A percentile compares a stretch with the other conserved stretches of the same genome.
Evolutionary conservation across 805 yeast genomes (phyloP).

Genomic region (Metschnikowia colocasiae): DNA sequence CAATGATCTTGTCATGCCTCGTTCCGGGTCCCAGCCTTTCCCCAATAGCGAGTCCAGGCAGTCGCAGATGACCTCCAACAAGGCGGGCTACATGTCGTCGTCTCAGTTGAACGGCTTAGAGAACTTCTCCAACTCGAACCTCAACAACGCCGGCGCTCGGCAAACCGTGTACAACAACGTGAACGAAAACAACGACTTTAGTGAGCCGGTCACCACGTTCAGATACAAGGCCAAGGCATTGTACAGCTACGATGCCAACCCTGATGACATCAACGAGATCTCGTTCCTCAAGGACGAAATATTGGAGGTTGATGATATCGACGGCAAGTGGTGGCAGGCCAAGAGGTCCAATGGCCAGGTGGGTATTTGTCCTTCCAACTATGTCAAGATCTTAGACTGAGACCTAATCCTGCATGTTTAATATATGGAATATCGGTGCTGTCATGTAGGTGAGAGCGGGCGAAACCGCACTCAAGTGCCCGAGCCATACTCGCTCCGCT

Average conservation of each 20-base stretch:
- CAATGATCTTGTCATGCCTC: slow-evolving; percentile 22
- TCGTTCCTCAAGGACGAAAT: slow-evolving; percentile 88
- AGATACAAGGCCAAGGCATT: slow-evolving; percentile 85
- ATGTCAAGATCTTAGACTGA: slow-evolving; percentile 66
- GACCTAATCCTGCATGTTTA: background rate
- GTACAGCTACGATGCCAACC: slow-evolving; percentile 83
- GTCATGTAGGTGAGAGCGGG: background rate
- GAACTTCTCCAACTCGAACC: slow-evolving; percentile 42
- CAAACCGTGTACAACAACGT: slow-evolving; percentile 14
- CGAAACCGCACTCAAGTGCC: too few species aligned
- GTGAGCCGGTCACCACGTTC: slow-evolving; percentile 37
- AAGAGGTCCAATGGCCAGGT: slow-evolving; percentile 84
- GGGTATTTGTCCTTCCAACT: slow-evolving; percentile 95
- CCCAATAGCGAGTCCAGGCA: slow-evolving; percentile 35
- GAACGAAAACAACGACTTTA: slow-evolving; percentile 22
- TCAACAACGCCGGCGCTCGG: slow-evolving; percentile 25
- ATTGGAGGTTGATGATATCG: slow-evolving; percentile 86
- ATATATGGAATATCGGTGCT: background rate
- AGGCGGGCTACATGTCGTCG: slow-evolving; percentile 45
- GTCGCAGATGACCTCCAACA: slow-evolving; percentile 31
- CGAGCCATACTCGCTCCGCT: too few species aligned
- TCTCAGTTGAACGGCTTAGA: slow-evolving; percentile 61
- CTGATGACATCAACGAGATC: slow-evolving; percentile 88
- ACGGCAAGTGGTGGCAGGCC: slow-evolving; percentile 99
- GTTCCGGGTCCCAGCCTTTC: slow-evolving; percentile 21